Evolutionary conservation across 2,329 filamentous ascomycete species (phyloP).

Genomic region (Trichoderma aggressivum): DNA sequence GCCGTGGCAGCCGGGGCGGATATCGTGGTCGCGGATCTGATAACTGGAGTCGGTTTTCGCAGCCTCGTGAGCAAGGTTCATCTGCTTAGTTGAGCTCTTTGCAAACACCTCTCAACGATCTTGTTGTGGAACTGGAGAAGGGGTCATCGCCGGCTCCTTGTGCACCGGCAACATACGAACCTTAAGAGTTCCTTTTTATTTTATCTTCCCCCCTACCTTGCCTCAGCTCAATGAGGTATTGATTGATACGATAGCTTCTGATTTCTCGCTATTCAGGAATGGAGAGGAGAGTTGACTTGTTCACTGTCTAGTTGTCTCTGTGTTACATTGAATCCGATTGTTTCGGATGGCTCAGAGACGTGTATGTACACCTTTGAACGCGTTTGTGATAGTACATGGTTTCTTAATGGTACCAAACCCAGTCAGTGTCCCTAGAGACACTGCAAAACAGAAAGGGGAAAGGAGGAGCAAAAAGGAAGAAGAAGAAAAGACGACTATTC

Average conservation of each 20-base stretch:
- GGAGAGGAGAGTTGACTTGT: neutral
- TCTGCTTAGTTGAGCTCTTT: conserved; percentile 6
- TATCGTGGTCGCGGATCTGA: conserved; percentile 41
- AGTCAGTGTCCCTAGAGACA: neutral
- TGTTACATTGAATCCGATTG: conserved; percentile 15
- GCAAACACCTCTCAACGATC: neutral
- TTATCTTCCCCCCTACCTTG: neutral
- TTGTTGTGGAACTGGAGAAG: neutral
- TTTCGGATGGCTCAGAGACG: conserved; percentile 18
- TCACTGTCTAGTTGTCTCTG: conserved; percentile 5
- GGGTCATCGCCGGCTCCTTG: neutral
- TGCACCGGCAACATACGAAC: neutral
- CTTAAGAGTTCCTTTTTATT: neutral
- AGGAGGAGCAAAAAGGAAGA: neutral
- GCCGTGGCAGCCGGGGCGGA: conserved; percentile 38
- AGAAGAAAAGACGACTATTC: neutral
- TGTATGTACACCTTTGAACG: conserved; percentile 27
- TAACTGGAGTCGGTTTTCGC: conserved; percentile 38
- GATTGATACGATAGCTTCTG: conserved; percentile 1
- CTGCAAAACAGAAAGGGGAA: neutral
- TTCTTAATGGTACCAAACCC: neutral
- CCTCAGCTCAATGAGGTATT: neutral
- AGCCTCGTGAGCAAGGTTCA: conserved; percentile 16
- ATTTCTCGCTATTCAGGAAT: neutral
- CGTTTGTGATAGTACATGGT: conserved; percentile 2